These are phyloP conservation scores for Brassica incana DNA, from an alignment of 345 rosid species.

Conservation along the genomic window DNA sequence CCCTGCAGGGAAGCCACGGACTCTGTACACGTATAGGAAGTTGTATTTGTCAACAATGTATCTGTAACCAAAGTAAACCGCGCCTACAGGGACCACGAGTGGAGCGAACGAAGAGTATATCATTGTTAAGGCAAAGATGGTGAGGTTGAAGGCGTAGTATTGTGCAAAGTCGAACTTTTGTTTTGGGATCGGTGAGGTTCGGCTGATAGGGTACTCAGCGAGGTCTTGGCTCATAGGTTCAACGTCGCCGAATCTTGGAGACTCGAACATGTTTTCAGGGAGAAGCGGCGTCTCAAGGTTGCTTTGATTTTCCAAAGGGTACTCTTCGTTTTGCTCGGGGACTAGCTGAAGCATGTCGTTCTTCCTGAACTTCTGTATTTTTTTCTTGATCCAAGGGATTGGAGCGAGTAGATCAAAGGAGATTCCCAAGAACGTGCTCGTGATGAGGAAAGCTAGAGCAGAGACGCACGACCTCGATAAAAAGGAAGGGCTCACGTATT, in stretches of 20 bases:
- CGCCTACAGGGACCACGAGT: constrained; percentile 90
- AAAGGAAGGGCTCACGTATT: constrained; percentile 93
- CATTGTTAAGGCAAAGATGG: constrained; percentile 89
- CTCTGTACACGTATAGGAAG: constrained; percentile 91
- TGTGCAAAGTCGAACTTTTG: constrained; percentile 96
- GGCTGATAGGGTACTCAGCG: constrained; percentile 73
- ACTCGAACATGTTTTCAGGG: constrained; percentile 59
- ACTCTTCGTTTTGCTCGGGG: constrained; percentile 85
- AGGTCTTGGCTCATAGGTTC: constrained; percentile 72
- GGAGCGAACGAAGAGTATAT: constrained; percentile 93
- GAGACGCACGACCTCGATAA: constrained; percentile 91
- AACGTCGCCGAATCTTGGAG: constrained; percentile 51
- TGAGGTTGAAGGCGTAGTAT: constrained; percentile 91
- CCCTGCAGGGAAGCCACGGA: constrained; percentile 91
- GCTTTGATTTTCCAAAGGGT: constrained; percentile 70
- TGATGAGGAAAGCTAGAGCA: constrained; percentile 86
- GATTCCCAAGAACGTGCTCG: constrained; percentile 92
- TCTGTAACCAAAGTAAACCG: constrained; percentile 90
- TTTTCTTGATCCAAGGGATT: constrained; percentile 95
- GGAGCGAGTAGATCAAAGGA: constrained; percentile 91
- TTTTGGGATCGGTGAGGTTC: constrained; percentile 88
- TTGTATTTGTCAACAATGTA: constrained; percentile 96
- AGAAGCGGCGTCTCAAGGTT: constrained; percentile 75
- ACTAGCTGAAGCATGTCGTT: constrained; percentile 98
- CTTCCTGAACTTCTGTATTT: constrained; percentile 77